Percentiles rank a stretch among this genome's conserved stretches.
Conservation (phyloP, 2,329 filamentous ascomycete genomes). For the Beauveria brongniartii region DNA sequence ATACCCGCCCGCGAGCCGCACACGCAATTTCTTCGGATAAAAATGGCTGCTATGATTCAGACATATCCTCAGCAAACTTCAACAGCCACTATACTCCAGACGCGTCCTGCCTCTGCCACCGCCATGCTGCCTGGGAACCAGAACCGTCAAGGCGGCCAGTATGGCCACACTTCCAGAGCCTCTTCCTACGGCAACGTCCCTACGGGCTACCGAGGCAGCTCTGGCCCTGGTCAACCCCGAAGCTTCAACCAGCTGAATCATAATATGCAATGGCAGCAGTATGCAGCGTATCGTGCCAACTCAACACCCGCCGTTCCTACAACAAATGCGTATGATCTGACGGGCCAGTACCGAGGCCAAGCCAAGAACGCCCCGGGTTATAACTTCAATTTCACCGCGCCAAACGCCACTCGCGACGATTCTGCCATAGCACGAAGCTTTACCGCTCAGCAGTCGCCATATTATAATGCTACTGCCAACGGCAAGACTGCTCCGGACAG, state of each 20-base stretch:
- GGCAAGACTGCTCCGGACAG: conserved; percentile 60
- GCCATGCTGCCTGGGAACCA: conserved; percentile 43
- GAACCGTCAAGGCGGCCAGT: conserved; percentile 42
- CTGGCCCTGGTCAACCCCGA: conserved; percentile 63
- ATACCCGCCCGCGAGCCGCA: neutral
- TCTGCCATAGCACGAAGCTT: conserved; percentile 37
- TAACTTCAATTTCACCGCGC: conserved; percentile 27
- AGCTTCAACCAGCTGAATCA: conserved; percentile 63
- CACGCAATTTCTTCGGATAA: conserved; percentile 14
- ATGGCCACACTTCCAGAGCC: conserved; percentile 24
- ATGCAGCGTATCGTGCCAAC: conserved; percentile 38
- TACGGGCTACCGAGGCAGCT: conserved; percentile 45
- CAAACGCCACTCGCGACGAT: conserved; percentile 44
- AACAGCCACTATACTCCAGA: conserved; percentile 68
- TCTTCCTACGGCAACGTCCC: conserved; percentile 25
- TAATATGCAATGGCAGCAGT: conserved; percentile 43
- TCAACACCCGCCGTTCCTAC: conserved; percentile 37
- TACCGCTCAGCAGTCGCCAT: conserved; percentile 34
- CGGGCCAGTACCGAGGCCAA: conserved; percentile 21
- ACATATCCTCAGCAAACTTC: conserved; percentile 68
- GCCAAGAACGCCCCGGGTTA: conserved; percentile 32
- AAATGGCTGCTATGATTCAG: conserved; percentile 83
- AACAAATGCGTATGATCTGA: conserved; percentile 19
- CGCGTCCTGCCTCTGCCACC: conserved; percentile 51
- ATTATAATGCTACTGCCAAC: conserved; percentile 31